Percentiles rank a stretch among this genome's conserved stretches.
phyloP scores from a whole-genome alignment of 106 monocot genomes.

The Cymbidium sinense region DNA sequence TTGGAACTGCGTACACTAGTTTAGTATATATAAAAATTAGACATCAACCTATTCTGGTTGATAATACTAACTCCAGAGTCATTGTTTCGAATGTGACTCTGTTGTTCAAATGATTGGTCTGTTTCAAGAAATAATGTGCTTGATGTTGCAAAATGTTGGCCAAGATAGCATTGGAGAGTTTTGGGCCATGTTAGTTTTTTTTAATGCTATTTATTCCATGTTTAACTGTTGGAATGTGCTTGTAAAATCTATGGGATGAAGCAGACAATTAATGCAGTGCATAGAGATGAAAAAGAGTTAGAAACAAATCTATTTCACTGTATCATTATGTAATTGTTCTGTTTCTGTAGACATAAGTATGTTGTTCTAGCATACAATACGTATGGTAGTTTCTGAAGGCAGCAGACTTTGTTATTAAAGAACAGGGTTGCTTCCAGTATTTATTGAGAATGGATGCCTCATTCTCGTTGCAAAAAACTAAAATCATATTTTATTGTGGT shows the following conservation, averaged over 20 bases:
- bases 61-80: background rate
- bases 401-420: too few relatives aligned
- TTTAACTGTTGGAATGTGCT: background rate
- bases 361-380: too few relatives aligned
- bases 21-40: too few relatives aligned
- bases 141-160: background rate
- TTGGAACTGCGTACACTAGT: too few relatives aligned
- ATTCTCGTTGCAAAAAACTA: background rate
- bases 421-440: too few relatives aligned
- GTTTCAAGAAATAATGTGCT: background rate
- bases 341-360: too few relatives aligned
- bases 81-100: background rate
- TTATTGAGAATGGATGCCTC: too few relatives aligned
- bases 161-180: background rate
- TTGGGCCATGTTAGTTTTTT: background rate
- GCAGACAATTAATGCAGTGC: background rate
- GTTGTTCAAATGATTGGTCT: background rate
- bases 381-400: too few relatives aligned
- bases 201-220: background rate
- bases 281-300: too few relatives aligned
- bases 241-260: background rate
- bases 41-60: background rate
- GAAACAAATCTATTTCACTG: too few relatives aligned
- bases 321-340: too few relatives aligned
- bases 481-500: background rate